A percentile compares a stretch with the other conserved stretches of the same genome.
These are phyloP conservation scores for Rhododendron kiyosumense DNA, from an alignment of 148 eudicot species.

Conservation along the genomic window DNA sequence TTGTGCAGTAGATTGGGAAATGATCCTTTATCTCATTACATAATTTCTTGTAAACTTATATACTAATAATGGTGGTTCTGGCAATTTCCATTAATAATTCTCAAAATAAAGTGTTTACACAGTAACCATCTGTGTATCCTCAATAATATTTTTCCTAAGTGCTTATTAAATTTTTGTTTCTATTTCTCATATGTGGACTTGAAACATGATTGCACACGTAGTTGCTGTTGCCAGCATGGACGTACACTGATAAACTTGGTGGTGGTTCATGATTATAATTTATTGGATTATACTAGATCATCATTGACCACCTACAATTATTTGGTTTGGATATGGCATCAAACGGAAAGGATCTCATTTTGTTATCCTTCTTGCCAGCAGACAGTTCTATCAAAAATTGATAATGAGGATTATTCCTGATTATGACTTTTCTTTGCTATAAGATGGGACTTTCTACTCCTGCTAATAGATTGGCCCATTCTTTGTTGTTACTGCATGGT, in stretches of 20 bases:
- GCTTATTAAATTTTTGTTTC: background rate
- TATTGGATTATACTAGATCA: background rate
- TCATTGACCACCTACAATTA: background rate
- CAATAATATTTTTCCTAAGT: background rate
- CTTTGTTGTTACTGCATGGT: background rate
- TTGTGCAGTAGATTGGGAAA: background rate
- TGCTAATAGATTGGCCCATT: background rate
- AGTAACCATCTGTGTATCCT: background rate
- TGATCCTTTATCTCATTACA: background rate
- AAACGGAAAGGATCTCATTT: background rate
- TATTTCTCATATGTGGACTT: background rate
- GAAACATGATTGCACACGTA: background rate
- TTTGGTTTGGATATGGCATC: background rate
- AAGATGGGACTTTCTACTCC: background rate
- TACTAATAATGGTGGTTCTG: background rate
- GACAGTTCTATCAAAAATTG: background rate
- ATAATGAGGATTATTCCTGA: background rate
- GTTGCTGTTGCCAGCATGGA: background rate
- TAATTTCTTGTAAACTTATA: background rate
- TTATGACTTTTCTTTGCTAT: background rate
- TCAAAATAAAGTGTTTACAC: background rate
- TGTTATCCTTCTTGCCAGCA: background rate
- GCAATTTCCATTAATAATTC: background rate
- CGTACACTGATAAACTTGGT: background rate
- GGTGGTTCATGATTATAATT: background rate